phyloP scores from a whole-genome alignment of 306 rosid genomes.

The Pyrus pyrifolia region DNA sequence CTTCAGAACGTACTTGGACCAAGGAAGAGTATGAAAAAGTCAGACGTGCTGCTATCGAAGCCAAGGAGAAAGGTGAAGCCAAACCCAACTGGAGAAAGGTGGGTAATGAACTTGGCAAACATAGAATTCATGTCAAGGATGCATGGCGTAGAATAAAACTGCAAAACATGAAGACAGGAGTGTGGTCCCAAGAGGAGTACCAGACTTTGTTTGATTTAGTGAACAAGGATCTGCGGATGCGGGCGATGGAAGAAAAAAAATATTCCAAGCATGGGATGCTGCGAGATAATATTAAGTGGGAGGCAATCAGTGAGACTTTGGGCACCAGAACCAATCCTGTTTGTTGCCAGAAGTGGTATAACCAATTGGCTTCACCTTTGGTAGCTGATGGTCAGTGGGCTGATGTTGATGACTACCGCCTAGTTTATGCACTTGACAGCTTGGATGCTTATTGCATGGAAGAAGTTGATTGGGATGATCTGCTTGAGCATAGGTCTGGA shows the following conservation, averaged over 20 bases:
- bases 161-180: slow-evolving; percentile 28
- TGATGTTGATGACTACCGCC: slow-evolving; percentile 67
- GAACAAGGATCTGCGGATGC: slow-evolving; percentile 54
- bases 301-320: slow-evolving; percentile 47
- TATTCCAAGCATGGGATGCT: slow-evolving; percentile 52
- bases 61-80: neutral
- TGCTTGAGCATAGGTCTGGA: slow-evolving; percentile 66
- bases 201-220: slow-evolving; percentile 65
- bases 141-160: slow-evolving; percentile 56
- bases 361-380: slow-evolving; percentile 53
- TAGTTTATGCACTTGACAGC: slow-evolving; percentile 41
- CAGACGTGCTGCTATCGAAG: neutral
- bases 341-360: slow-evolving; percentile 68
- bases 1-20: slow-evolving; percentile 37
- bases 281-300: slow-evolving; percentile 79
- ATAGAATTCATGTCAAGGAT: slow-evolving; percentile 65
- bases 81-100: slow-evolving; percentile 43
- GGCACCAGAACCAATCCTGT: slow-evolving; percentile 28
- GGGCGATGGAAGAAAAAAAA: slow-evolving; percentile 47
- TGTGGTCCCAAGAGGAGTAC: slow-evolving; percentile 67
- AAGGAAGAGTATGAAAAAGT: slow-evolving; percentile 38
- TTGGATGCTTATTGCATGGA: slow-evolving; percentile 65
- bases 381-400: slow-evolving; percentile 48
- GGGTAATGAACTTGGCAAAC: slow-evolving; percentile 53
- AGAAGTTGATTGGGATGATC: slow-evolving; percentile 79